These are phyloP conservation scores for Candida oleophila DNA, from an alignment of 805 yeast genomes.

Conservation along the genomic window DNA sequence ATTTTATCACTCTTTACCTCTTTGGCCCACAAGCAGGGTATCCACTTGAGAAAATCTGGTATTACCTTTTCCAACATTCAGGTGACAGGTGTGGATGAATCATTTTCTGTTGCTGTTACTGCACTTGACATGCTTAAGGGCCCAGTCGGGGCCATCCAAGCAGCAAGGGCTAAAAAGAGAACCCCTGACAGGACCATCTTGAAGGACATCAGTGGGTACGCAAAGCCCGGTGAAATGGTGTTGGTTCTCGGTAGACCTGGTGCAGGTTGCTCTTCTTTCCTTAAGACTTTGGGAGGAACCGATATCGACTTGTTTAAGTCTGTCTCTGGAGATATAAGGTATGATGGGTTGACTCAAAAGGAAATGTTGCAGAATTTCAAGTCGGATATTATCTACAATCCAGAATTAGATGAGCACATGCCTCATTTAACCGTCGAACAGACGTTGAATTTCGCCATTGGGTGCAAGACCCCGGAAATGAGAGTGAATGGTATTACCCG, in stretches of 20 bases:
- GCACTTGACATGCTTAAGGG: slow-evolving; percentile 40
- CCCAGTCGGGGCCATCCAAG: slow-evolving; percentile 27
- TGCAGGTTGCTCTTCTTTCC: slow-evolving; percentile 43
- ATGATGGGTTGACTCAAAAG: slow-evolving; percentile 59
- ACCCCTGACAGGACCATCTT: slow-evolving; percentile 16
- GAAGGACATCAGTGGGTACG: slow-evolving; percentile 32
- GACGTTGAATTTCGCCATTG: slow-evolving; percentile 69
- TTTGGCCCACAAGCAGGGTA: slow-evolving; percentile 46
- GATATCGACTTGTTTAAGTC: slow-evolving; percentile 23
- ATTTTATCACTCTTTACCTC: slow-evolving; percentile 36
- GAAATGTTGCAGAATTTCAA: slow-evolving; percentile 61
- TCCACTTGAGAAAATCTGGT: slow-evolving; percentile 43
- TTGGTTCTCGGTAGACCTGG: slow-evolving; percentile 48
- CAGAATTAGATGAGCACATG: slow-evolving; percentile 69
- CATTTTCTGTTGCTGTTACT: slow-evolving; percentile 44
- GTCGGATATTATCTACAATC: slow-evolving; percentile 57
- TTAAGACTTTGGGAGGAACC: slow-evolving; percentile 26
- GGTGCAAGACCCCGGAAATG: slow-evolving; percentile 61
- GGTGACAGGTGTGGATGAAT: slow-evolving; percentile 48
- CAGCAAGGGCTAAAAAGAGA: slow-evolving; percentile 12
- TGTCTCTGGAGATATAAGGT: slow-evolving; percentile 38
- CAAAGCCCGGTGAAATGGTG: slow-evolving; percentile 66
- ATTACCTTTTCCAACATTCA: slow-evolving; percentile 40
- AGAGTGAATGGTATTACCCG: slow-evolving; percentile 49
- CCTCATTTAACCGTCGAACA: slow-evolving; percentile 76